A percentile compares a stretch with the other conserved stretches of the same genome.
phyloP scores from a whole-genome alignment of 192 early-diverging fungal species.

The Chytriomyces confervae region DNA sequence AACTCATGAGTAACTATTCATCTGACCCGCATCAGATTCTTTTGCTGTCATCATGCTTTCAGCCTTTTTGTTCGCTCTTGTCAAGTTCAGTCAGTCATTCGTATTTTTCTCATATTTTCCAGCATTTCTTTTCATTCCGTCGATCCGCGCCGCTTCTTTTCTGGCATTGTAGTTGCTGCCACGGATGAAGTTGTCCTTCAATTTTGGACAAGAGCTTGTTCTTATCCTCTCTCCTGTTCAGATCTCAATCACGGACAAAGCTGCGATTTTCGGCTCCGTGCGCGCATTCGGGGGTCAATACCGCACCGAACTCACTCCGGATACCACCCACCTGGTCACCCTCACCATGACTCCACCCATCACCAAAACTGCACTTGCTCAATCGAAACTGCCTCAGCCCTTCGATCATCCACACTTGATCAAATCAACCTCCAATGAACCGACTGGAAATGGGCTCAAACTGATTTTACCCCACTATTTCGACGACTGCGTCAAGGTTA shows the following conservation, averaged over 20 bases:
- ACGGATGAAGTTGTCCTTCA: conserved; percentile 40
- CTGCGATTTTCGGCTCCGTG: conserved; percentile 47
- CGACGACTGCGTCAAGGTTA: conserved; percentile 66
- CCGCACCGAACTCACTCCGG: conserved; percentile 35
- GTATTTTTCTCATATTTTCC: no score
- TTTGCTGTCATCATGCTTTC: no score
- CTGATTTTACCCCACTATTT: conserved; percentile 79
- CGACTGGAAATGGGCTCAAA: conserved; percentile 53
- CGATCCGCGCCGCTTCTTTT: conserved; percentile 53
- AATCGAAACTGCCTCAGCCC: conserved; percentile 1
- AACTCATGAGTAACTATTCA: no score
- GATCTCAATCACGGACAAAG: conserved; percentile 43
- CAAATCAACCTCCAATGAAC: background rate
- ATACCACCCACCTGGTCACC: conserved; percentile 53
- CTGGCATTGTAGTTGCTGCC: conserved; percentile 50
- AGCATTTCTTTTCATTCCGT: conserved; percentile 47
- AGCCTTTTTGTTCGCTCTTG: no score
- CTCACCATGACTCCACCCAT: conserved; percentile 34
- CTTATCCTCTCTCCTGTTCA: background rate
- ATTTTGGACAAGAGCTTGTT: background rate
- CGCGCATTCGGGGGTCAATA: conserved; percentile 52
- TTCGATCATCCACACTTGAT: conserved; percentile 3
- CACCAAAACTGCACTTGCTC: conserved; percentile 3
- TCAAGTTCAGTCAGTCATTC: no score
- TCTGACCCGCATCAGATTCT: no score